Conservation (phyloP, 495 filamentous ascomycete species). For the Aspergillus panamensis region DNA sequence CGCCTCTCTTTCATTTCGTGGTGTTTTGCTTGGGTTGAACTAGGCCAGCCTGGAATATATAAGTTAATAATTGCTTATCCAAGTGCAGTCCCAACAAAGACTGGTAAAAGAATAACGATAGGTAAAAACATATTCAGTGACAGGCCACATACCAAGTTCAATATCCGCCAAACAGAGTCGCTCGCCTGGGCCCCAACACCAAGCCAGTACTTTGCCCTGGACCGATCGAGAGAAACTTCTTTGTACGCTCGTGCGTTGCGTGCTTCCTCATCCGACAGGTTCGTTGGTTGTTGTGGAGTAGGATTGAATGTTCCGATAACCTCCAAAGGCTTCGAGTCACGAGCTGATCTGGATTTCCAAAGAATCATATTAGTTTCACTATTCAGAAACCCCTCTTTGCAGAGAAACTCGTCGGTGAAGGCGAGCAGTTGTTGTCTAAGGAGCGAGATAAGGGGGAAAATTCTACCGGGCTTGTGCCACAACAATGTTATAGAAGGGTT, state of each 20-base stretch:
- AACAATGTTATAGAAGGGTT: conserved; percentile 95
- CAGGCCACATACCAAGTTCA: conserved; percentile 69
- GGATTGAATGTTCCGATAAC: conserved; percentile 96
- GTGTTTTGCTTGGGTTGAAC: conserved; percentile 5
- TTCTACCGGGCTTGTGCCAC: conserved; percentile 89
- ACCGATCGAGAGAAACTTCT: conserved; percentile 80
- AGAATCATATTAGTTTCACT: not conserved
- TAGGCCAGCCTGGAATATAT: conserved; percentile 16
- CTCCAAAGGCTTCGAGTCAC: conserved; percentile 84
- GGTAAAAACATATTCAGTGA: not conserved
- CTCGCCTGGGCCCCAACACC: conserved; percentile 94
- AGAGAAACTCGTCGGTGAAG: not conserved
- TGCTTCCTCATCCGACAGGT: conserved; percentile 61
- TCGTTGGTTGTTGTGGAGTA: conserved; percentile 62
- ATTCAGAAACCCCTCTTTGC: conserved; percentile 36
- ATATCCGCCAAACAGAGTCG: conserved; percentile 79
- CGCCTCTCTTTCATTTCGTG: conserved; percentile 3
- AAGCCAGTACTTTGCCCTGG: conserved; percentile 88
- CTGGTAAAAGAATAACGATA: not conserved
- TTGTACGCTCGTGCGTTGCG: conserved; percentile 60
- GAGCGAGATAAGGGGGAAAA: conserved; percentile 9
- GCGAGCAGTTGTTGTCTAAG: not conserved
- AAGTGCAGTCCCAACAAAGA: not conserved
- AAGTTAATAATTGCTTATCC: not conserved
- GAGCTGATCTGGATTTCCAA: conserved; percentile 50